phyloP scores from a whole-genome alignment of 2,329 filamentous ascomycete genomes.

The Paracoccidioides lutzii region DNA sequence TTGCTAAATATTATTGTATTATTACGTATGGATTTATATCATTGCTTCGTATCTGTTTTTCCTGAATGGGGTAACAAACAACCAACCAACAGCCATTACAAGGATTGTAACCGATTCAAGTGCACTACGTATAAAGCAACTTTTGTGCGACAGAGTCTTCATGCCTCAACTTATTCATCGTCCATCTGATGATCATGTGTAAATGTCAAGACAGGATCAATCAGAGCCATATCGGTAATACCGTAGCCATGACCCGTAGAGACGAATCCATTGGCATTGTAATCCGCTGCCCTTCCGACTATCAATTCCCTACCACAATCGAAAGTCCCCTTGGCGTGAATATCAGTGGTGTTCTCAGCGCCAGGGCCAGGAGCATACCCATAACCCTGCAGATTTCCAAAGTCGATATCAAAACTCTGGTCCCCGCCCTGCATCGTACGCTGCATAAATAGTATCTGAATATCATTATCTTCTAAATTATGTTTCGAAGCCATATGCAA shows the following conservation, averaged over 20 bases:
- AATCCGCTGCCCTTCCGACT: background rate
- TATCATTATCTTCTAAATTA: constrained; percentile 25
- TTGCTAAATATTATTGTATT: too few relatives aligned
- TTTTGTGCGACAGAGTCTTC: background rate
- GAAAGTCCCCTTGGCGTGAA: constrained; percentile 1
- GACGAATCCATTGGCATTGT: background rate
- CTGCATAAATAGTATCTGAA: constrained; percentile 29
- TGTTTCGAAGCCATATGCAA: constrained; percentile 40
- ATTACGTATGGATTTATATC: too few relatives aligned
- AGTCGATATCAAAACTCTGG: constrained; percentile 9
- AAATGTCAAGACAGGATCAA: constrained; percentile 24
- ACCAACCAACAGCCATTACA: background rate
- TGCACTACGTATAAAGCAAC: background rate
- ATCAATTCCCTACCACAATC: background rate
- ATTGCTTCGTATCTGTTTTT: too few relatives aligned
- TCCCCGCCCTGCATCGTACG: constrained; percentile 25
- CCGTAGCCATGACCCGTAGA: background rate
- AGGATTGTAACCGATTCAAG: background rate
- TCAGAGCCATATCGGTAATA: constrained; percentile 21
- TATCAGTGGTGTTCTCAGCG: background rate
- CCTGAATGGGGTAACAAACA: background rate
- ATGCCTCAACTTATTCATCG: background rate
- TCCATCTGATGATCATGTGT: constrained; percentile 1
- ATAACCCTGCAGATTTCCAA: constrained; percentile 6
- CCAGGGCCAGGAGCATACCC: constrained; percentile 10